Evolutionary conservation across 768 basidiomycete genomes (phyloP), one percentile per base, ranked within the genome.

Genomic region (Termitomyces bulborhizus): DNA sequence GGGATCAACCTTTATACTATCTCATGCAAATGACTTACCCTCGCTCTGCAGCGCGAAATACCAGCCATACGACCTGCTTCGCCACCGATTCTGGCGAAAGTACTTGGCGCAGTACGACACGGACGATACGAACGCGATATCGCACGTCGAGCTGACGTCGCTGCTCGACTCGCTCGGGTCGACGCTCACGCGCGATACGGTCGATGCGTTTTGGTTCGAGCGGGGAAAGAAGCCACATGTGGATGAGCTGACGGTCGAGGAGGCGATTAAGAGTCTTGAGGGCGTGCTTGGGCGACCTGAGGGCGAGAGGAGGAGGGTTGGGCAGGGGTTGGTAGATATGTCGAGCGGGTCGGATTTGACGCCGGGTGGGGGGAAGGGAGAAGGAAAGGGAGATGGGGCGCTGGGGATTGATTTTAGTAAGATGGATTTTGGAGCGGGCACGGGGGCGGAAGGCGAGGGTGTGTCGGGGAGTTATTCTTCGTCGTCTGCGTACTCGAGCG

Each of bases 161-260:
- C 94, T 98, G 90, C 86, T 99, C 42, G 96, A 98, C 72, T 96
- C 95, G 1, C 85, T 99, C 37, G 94, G 94, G 4, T 97, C 94
- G 3, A 98, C 96, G 0, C 81, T 98, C 47, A 89, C 88, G 6
- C 71, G 69, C 0, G 74, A 83, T 43, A 98, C 96, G 1, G 74
- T 97, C 55, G 79, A 88, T 61, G 78, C 79, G 13, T 98, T 96
- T 79, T 98, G 90, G 73, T 81, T 77, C 7, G 79, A 83, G 6
- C 80, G 77, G 63, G 78, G 78, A 54, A 92, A 90, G 68, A 71
- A 77, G 4, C 79, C 85, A 0, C 75, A 76, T 6, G 69, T 74
- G 21, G 94, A 85, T 56, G 86, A 92, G 62, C 71, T 99, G 32
- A 86, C 85, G 0, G 69, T 90, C 15, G 85, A 88, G 27, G 85